Conservation (phyloP, 75 land plant species). For the Picea glauca region DNA sequence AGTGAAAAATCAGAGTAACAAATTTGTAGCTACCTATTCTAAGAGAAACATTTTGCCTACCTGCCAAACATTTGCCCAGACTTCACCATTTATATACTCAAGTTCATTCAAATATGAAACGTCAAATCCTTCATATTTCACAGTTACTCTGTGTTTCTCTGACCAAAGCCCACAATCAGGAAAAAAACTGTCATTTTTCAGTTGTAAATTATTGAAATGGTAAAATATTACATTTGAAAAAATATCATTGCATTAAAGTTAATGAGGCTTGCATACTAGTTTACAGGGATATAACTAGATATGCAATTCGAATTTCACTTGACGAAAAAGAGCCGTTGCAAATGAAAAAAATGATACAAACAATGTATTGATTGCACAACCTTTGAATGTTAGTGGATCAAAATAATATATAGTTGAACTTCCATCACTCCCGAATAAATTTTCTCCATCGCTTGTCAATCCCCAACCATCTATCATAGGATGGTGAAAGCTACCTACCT, state of each 20-base stretch:
- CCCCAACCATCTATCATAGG: conserved; percentile 99
- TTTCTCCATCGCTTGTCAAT: conserved; percentile 79
- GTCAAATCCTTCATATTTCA: conserved; percentile 60
- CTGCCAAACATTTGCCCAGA: conserved; percentile 97
- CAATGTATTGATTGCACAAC: conserved; percentile 19
- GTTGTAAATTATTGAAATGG: neutral
- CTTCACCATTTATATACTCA: conserved; percentile 81
- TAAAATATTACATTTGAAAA: neutral
- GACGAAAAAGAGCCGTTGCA: neutral
- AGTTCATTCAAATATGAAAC: conserved; percentile 77
- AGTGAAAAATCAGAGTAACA: too few species aligned
- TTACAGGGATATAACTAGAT: neutral
- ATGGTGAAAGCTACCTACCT: conserved; percentile 65
- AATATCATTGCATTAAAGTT: neutral
- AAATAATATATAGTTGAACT: conserved; percentile 74
- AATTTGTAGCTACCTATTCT: too few species aligned
- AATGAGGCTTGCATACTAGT: conserved; percentile 7
- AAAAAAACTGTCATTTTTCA: conserved; percentile 1
- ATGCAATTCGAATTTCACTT: neutral
- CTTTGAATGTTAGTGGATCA: conserved; percentile 68
- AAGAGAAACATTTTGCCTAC: conserved; percentile 18
- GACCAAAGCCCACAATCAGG: conserved; percentile 13
- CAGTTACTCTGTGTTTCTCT: conserved; percentile 46
- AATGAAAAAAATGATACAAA: neutral
- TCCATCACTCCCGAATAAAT: conserved; percentile 90